Base-by-base conservation (phyloP, 2,329 filamentous ascomycete species). In the Aspergillus sp. region DNA sequence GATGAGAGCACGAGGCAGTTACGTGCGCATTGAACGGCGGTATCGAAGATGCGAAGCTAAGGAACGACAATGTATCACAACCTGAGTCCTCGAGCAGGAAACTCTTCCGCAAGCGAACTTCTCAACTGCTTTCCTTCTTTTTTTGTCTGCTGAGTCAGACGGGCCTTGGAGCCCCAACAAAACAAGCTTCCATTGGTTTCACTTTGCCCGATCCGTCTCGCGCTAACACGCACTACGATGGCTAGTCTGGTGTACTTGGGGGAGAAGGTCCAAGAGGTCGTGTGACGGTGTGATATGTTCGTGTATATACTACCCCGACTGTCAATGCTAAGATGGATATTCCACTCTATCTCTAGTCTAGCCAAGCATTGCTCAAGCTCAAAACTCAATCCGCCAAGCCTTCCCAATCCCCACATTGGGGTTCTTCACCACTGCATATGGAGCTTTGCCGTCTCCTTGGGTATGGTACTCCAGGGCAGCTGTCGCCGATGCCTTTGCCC, bases 331-430 rank as follows among this genome's bases (percentile, higher is more conserved):
- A 41, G n/a, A 34, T 39, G 32, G 43, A 44, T 24, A 34, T 41
- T 30, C 42, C 17, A 48, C 20, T 45, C 20, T 58, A 42, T 39
- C 41, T 55, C 32, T 39, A 22, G 15, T 48, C 48, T 47, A 41
- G 20, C 43, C 45, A 44, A 43, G 20, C 24, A 11, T 44, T 49
- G 13, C 34, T 36, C 1, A 20, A 44, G 15, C 42, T 53, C 52
- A 74, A 62, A 88, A 86, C 48, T 82, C 78, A 62, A 87, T 81
- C 71, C 78, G 85, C 87, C 88, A 90, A 20, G 84, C 82, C 66
- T 78, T 81, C 36, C 82, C 83, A 72, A 90, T 83, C n/a, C 70
- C 75, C 15, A 88, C 81, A 52, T 79, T 79, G 0, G 87, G 88
- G 67, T 85, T 82, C 68, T 85, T 83, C 8, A 90, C 81, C 15